phyloP scores from a whole-genome alignment of 2,329 filamentous ascomycete genomes.

The Metarhizium guizhouense region DNA sequence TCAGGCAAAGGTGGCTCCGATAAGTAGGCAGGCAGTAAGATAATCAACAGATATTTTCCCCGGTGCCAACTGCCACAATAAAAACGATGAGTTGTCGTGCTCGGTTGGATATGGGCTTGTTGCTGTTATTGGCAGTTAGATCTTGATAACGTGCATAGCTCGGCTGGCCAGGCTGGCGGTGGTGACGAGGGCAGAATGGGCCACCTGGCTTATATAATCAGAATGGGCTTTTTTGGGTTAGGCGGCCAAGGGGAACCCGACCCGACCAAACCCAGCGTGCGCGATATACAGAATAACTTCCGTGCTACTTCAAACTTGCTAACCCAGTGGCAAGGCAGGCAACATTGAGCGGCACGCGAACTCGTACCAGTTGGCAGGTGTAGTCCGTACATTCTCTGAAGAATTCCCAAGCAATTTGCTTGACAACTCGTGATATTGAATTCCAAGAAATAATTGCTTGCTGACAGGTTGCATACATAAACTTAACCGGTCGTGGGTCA shows the following conservation, averaged over 20 bases:
- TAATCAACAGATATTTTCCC: not conserved
- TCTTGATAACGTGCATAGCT: not conserved
- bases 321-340: no score
- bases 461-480: no score
- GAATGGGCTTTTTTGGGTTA: not conserved
- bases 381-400: no score
- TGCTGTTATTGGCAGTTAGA: not conserved
- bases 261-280: no score
- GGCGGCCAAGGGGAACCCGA: not conserved
- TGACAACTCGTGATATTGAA: no score
- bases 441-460: no score
- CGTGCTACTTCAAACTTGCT: no score
- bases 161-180: not conserved
- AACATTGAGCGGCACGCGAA: no score
- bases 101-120: not conserved
- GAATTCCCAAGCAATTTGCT: no score
- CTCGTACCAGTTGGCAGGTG: no score
- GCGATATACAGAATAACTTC: no score
- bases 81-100: not conserved
- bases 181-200: not conserved
- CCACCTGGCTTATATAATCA: not conserved
- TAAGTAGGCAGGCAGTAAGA: not conserved
- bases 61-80: not conserved
- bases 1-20: not conserved
- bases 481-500: no score